Percentiles rank a stretch among this genome's conserved stretches.
phyloP scores from a whole-genome alignment of 805 yeast genomes.

The Myxozyma geophila region DNA sequence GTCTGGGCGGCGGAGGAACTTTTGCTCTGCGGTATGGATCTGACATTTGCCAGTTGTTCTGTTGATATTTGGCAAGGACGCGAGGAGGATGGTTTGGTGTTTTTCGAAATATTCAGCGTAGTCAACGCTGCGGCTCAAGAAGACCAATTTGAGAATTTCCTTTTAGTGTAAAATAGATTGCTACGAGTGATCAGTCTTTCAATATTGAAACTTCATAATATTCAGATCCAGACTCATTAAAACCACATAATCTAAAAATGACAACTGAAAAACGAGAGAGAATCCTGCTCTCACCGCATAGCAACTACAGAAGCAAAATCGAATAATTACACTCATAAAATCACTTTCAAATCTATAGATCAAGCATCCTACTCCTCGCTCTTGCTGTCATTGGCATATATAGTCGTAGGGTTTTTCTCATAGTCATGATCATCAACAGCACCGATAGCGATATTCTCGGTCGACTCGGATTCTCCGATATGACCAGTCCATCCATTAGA shows the following conservation, averaged over 20 bases:
- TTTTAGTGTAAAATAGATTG: no score
- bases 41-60: background rate
- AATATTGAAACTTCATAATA: no score
- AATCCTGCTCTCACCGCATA: no score
- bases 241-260: no score
- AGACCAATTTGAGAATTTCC: background rate
- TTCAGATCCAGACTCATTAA: no score
- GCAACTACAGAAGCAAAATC: no score
- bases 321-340: no score
- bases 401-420: background rate
- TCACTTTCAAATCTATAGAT: no score
- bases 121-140: background rate
- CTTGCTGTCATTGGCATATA: background rate
- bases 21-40: constrained; percentile 3
- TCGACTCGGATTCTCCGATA: constrained; percentile 44
- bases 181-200: no score
- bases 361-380: background rate
- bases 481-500: constrained; percentile 62
- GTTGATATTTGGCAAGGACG: background rate
- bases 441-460: background rate
- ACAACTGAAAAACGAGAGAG: no score
- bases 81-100: background rate
- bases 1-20: constrained; percentile 3
- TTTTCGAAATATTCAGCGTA: background rate
- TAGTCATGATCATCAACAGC: background rate